Conservation (phyloP, 345 rosid species). For the Trapa bicornis region DNA sequence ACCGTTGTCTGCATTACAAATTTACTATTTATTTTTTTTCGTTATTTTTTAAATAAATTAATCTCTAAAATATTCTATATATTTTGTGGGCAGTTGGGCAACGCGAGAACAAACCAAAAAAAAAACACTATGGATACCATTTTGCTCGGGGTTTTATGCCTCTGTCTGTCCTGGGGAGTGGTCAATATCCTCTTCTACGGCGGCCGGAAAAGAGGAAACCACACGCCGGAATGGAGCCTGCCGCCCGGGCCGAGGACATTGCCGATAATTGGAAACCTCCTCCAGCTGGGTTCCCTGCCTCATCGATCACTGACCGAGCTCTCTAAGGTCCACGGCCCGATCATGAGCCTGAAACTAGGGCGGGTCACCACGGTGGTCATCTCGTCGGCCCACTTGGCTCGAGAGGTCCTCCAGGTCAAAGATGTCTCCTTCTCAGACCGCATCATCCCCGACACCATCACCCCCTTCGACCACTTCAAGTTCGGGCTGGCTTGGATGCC, state of each 20-base stretch:
- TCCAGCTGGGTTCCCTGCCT: slow-evolving; percentile 13
- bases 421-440: slow-evolving; percentile 11
- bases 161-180: not conserved
- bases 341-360: slow-evolving; percentile 19
- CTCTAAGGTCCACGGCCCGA: slow-evolving; percentile 16
- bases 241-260: slow-evolving; percentile 21
- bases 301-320: slow-evolving; percentile 13
- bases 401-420: slow-evolving; percentile 16
- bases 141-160: not conserved
- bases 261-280: slow-evolving; percentile 21
- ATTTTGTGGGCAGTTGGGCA: too few relatives aligned
- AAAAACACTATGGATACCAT: not conserved
- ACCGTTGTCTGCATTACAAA: too few relatives aligned
- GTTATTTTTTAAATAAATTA: too few relatives aligned
- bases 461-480: slow-evolving; percentile 4
- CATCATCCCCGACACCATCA: slow-evolving; percentile 7
- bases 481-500: slow-evolving; percentile 10
- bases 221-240: not conserved
- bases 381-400: slow-evolving; percentile 11
- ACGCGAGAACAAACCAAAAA: too few relatives aligned
- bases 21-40: too few relatives aligned
- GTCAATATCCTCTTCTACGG: not conserved
- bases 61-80: too few relatives aligned
- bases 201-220: not conserved
- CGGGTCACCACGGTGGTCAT: slow-evolving; percentile 13